phyloP scores from a whole-genome alignment of 306 rosid species.

The Vigna angularis region DNA sequence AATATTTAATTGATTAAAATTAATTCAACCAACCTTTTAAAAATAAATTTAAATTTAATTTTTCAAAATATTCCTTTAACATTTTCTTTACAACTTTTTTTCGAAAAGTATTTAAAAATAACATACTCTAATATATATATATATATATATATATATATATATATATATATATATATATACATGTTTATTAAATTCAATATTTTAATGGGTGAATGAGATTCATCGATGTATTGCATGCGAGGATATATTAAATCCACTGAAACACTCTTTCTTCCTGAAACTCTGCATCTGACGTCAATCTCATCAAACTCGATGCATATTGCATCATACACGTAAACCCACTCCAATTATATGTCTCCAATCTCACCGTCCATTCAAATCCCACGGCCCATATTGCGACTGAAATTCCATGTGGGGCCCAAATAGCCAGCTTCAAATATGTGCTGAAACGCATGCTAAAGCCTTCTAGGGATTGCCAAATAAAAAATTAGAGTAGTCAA shows the following conservation, averaged over 20 bases:
- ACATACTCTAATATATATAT: too few relatives aligned
- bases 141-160: too few relatives aligned
- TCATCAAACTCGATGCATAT: neutral
- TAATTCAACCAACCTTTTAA: too few relatives aligned
- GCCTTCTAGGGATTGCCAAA: conserved; percentile 37
- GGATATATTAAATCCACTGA: conserved; percentile 25
- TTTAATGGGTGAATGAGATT: too few relatives aligned
- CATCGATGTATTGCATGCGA: neutral
- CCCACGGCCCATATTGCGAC: neutral
- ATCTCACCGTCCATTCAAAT: conserved; percentile 39
- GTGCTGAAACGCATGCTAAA: conserved; percentile 42
- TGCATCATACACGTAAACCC: neutral
- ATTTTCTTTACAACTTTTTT: too few relatives aligned
- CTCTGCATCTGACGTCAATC: conserved; percentile 43
- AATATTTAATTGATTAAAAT: too few relatives aligned
- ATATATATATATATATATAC: too few relatives aligned
- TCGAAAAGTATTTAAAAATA: too few relatives aligned
- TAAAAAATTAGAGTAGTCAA: neutral
- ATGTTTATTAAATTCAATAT: too few relatives aligned
- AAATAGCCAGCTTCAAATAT: neutral
- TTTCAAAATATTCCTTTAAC: too few relatives aligned
- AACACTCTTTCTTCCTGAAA: conserved; percentile 33
- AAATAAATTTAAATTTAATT: too few relatives aligned
- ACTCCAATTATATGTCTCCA: conserved; percentile 45
- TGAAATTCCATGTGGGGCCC: conserved; percentile 41